A percentile compares a stretch with the other conserved stretches of the same genome.
Evolutionary conservation across 345 rosid genomes (phyloP).

Genomic region (Eucalyptus sp.): DNA sequence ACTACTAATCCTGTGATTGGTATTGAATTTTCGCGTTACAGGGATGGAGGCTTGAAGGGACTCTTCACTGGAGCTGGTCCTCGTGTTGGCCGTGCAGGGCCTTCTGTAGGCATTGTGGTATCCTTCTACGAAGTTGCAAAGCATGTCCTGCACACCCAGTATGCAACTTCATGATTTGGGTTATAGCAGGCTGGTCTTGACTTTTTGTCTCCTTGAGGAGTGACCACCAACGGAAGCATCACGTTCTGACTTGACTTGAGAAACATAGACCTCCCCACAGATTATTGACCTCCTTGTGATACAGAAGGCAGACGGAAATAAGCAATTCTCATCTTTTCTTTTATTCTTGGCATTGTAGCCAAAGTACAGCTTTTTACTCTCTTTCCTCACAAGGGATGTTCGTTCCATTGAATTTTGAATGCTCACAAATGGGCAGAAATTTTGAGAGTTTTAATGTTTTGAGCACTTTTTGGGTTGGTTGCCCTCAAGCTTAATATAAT

Average conservation of each 20-base stretch:
- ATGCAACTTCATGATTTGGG: conserved; percentile 11
- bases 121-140: conserved; percentile 88
- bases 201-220: background rate
- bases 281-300: background rate
- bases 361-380: background rate
- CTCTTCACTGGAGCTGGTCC: conserved; percentile 90
- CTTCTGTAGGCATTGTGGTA: conserved; percentile 91
- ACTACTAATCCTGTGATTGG: background rate
- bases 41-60: conserved; percentile 79
- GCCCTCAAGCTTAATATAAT: background rate
- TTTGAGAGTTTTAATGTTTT: background rate
- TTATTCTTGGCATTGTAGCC: background rate
- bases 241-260: background rate
- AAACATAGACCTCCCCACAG: background rate
- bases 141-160: conserved; percentile 38
- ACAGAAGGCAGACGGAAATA: background rate
- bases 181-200: background rate
- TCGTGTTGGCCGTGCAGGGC: conserved; percentile 86
- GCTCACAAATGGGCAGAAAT: background rate
- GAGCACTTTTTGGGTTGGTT: background rate
- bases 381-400: background rate
- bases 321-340: background rate
- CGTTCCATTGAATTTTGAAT: background rate
- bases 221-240: background rate
- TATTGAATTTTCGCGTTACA: conserved; percentile 3